Conservation (phyloP, 441 rosid genomes). For the Populus hybrid region DNA sequence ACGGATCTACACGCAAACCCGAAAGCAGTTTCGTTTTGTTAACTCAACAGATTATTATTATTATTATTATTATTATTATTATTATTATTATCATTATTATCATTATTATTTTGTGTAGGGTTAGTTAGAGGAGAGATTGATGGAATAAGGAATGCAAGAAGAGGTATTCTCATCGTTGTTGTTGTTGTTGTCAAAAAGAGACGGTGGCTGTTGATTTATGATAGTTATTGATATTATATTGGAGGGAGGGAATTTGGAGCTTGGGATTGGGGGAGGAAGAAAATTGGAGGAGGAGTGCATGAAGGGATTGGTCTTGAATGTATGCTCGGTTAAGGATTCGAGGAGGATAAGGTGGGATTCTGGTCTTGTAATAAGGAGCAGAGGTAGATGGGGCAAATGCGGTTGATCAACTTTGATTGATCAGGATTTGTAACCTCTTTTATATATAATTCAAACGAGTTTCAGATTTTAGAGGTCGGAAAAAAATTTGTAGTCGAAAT, state of each 20-base stretch:
- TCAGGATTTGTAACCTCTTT: not conserved
- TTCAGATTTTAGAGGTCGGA: not conserved
- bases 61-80: too few species aligned
- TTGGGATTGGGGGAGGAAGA: constrained; percentile 1
- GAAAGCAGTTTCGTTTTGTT: not conserved
- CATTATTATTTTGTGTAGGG: not conserved
- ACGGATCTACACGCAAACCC: not conserved
- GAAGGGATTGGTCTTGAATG: constrained; percentile 40
- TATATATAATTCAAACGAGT: not conserved
- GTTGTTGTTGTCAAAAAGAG: constrained; percentile 26
- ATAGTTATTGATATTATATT: constrained; percentile 16
- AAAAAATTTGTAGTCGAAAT: not conserved
- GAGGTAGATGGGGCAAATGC: constrained; percentile 83
- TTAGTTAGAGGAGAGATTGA: constrained; percentile 12
- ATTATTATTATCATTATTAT: too few species aligned
- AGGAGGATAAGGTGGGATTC: constrained; percentile 52
- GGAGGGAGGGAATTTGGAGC: not conserved
- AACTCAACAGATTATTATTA: not conserved
- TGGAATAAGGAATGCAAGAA: constrained; percentile 23
- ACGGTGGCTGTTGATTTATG: constrained; percentile 19
- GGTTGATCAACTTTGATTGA: constrained; percentile 41
- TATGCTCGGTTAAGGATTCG: constrained; percentile 31
- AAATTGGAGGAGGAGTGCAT: constrained; percentile 34
- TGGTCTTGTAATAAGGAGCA: constrained; percentile 53
- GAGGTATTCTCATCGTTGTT: not conserved